Conservation (phyloP, 1,284 basidiomycete genomes). For the Xanthoconium separans region DNA sequence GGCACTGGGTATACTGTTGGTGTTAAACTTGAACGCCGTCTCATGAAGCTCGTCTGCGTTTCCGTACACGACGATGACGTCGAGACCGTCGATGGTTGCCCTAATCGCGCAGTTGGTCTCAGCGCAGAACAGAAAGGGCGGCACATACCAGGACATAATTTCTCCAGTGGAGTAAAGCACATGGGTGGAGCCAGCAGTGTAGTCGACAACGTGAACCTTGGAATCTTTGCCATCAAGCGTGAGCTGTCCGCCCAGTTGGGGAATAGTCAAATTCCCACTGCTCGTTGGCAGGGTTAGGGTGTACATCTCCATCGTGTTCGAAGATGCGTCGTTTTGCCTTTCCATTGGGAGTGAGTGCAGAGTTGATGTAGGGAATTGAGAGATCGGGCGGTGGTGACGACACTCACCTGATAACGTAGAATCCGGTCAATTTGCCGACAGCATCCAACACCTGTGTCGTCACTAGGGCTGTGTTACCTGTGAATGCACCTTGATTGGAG, state of each 20-base stretch:
- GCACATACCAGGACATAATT: conserved; percentile 45
- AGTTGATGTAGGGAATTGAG: neutral
- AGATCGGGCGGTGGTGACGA: neutral
- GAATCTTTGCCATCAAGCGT: conserved; percentile 47
- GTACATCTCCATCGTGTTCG: conserved; percentile 12
- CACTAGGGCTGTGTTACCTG: conserved; percentile 43
- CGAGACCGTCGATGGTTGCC: conserved; percentile 46
- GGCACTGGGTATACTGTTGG: conserved; percentile 24
- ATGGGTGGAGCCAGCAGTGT: conserved; percentile 42
- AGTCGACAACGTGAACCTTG: conserved; percentile 51
- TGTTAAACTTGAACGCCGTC: conserved; percentile 42
- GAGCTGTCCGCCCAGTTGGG: conserved; percentile 41
- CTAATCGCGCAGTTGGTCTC: conserved; percentile 26
- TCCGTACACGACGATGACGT: conserved; percentile 50
- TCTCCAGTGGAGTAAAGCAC: conserved; percentile 51
- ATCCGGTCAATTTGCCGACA: conserved; percentile 45
- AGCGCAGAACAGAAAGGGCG: neutral
- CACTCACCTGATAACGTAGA: conserved; percentile 45
- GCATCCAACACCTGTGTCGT: conserved; percentile 48
- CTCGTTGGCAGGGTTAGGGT: conserved; percentile 43
- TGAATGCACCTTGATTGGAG: conserved; percentile 42
- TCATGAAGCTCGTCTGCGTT: conserved; percentile 48
- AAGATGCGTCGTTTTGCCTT: conserved; percentile 18
- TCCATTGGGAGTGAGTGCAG: conserved; percentile 5
- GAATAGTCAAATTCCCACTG: conserved; percentile 41